These are phyloP conservation scores for Persicaria tinctoria DNA, from an alignment of 148 eudicot species.

Conservation along the genomic window DNA sequence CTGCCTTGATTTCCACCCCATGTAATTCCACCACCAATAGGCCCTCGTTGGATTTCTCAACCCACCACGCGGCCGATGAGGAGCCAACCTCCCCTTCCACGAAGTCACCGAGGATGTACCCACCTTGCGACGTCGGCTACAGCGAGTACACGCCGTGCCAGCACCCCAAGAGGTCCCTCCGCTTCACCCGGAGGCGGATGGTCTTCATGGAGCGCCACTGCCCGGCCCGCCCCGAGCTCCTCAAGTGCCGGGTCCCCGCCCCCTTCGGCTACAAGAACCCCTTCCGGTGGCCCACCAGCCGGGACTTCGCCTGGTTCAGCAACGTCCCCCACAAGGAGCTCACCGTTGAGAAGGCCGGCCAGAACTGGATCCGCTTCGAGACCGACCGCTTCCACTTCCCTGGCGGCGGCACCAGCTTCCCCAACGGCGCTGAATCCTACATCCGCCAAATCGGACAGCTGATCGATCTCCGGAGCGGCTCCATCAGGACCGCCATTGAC, in stretches of 20 bases:
- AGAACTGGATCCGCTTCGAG: conserved; percentile 71
- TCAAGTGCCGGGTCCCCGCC: conserved; percentile 63
- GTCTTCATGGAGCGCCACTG: conserved; percentile 73
- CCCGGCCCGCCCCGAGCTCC: conserved; percentile 38
- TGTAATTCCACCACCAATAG: background rate
- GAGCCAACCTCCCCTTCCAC: conserved; percentile 5
- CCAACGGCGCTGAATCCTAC: conserved; percentile 65
- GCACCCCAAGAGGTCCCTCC: conserved; percentile 39
- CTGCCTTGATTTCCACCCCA: conserved; percentile 11
- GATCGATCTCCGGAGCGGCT: conserved; percentile 57
- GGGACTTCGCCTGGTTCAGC: conserved; percentile 63
- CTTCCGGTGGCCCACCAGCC: conserved; percentile 70
- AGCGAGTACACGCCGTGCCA: conserved; percentile 84
- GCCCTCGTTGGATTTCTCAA: conserved; percentile 31
- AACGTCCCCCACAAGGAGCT: conserved; percentile 72
- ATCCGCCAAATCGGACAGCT: conserved; percentile 60
- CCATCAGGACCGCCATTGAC: conserved; percentile 79
- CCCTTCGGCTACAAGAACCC: conserved; percentile 63
- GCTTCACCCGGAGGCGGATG: conserved; percentile 32
- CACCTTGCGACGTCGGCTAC: conserved; percentile 31
- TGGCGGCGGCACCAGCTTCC: conserved; percentile 89
- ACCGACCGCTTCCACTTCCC: conserved; percentile 76
- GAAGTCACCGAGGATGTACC: conserved; percentile 19
- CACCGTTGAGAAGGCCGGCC: conserved; percentile 77
- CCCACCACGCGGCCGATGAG: conserved; percentile 41